These are phyloP conservation scores for Fusarium metavorans DNA, from an alignment of 2,329 filamentous ascomycete genomes.

Conservation along the genomic window DNA sequence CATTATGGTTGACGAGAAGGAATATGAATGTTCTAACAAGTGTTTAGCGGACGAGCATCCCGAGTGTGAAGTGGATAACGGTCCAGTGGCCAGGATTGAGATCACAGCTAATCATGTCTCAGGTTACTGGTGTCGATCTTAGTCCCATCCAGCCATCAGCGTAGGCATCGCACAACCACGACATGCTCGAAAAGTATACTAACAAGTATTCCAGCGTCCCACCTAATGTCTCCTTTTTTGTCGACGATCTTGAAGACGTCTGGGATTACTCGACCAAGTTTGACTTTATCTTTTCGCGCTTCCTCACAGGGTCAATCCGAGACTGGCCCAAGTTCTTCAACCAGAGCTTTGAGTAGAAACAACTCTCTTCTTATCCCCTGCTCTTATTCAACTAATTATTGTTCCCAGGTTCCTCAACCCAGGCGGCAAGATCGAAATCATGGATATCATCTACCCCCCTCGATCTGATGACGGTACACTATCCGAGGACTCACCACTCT, in stretches of 20 bases:
- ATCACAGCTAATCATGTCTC: background rate
- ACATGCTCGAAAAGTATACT: background rate
- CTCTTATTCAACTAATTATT: background rate
- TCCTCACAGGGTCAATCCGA: constrained; percentile 20
- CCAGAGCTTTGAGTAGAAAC: constrained; percentile 7
- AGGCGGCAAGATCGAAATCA: constrained; percentile 22
- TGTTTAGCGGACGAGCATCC: constrained; percentile 24
- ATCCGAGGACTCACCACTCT: background rate
- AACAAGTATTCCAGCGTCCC: constrained; percentile 9
- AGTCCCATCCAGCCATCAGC: constrained; percentile 23
- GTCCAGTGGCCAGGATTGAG: background rate
- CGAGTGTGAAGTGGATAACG: constrained; percentile 12
- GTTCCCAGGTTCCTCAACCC: background rate
- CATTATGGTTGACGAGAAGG: accelerated
- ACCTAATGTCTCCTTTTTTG: constrained; percentile 24
- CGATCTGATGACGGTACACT: constrained; percentile 18
- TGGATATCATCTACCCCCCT: constrained; percentile 27
- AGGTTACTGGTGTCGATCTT: constrained; percentile 28
- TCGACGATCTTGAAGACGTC: constrained; percentile 17
- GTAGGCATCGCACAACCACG: background rate
- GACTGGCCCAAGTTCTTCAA: constrained; percentile 33
- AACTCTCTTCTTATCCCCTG: background rate
- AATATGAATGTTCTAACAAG: background rate
- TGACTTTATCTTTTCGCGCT: constrained; percentile 29
- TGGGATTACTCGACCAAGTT: constrained; percentile 25